Evolutionary conservation across 2,329 filamentous ascomycete species (phyloP).

Genomic region (Chalara sp.): DNA sequence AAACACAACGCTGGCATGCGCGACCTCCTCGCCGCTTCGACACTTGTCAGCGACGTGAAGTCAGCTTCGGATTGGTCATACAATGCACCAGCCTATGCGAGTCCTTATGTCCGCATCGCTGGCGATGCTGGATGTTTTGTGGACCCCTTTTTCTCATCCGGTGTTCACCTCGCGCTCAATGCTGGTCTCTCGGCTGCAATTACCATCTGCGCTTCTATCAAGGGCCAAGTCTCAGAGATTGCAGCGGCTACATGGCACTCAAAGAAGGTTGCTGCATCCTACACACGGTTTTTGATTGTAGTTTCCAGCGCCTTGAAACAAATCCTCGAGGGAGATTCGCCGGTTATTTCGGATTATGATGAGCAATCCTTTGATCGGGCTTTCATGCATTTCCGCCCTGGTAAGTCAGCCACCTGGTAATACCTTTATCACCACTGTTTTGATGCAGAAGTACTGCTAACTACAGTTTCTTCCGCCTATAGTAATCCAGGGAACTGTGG

Average conservation of each 20-base stretch:
- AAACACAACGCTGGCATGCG: not conserved
- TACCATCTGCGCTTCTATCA: slow-evolving; percentile 22
- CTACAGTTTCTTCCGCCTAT: not conserved
- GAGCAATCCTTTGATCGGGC: not conserved
- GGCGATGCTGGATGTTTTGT: slow-evolving; percentile 35
- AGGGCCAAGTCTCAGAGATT: slow-evolving; percentile 32
- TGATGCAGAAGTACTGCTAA: not conserved
- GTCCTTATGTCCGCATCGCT: slow-evolving; percentile 28
- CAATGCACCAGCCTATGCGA: slow-evolving; percentile 35
- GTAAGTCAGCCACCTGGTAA: not conserved
- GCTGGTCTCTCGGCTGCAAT: slow-evolving; percentile 38
- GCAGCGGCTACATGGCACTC: slow-evolving; percentile 34
- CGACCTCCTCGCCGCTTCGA: slow-evolving; percentile 26
- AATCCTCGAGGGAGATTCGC: not conserved
- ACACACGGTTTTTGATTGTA: slow-evolving; percentile 40
- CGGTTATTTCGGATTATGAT: not conserved
- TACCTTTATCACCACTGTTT: not conserved
- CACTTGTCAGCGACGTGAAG: slow-evolving; percentile 31
- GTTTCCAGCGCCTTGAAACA: slow-evolving; percentile 26
- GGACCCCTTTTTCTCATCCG: slow-evolving; percentile 16
- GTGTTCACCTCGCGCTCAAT: slow-evolving; percentile 32
- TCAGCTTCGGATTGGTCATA: slow-evolving; percentile 42
- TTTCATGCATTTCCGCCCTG: not conserved
- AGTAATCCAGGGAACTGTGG: not conserved
- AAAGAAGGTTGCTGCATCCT: slow-evolving; percentile 37